Conservation (phyloP, 2,329 filamentous ascomycete genomes). For the Helotiales sp. region DNA sequence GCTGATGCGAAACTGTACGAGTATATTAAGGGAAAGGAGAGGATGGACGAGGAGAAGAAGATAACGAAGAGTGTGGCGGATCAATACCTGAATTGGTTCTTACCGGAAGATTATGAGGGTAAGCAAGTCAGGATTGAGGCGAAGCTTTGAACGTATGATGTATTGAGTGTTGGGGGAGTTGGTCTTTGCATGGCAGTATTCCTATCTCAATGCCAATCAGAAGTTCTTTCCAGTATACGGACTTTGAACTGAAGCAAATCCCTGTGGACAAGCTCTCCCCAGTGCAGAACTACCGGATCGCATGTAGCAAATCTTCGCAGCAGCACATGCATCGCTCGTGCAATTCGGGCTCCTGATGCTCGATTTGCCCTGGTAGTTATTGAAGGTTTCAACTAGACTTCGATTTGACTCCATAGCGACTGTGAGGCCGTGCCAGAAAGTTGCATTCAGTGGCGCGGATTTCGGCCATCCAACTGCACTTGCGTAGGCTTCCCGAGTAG, state of each 20-base stretch:
- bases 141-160: slow-evolving; percentile 10
- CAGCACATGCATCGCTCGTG: slow-evolving; percentile 54
- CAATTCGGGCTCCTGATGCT: slow-evolving; percentile 57
- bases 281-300: slow-evolving; percentile 58
- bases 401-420: slow-evolving; percentile 59
- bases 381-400: slow-evolving; percentile 55
- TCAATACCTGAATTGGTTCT: slow-evolving; percentile 16
- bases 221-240: slow-evolving; percentile 46
- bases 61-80: slow-evolving; percentile 12
- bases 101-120: slow-evolving; percentile 12
- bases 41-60: background rate
- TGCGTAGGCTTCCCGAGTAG: slow-evolving; percentile 55
- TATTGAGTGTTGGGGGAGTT: background rate
- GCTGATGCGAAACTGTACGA: slow-evolving; percentile 21
- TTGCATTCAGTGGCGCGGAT: slow-evolving; percentile 59
- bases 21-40: slow-evolving; percentile 12
- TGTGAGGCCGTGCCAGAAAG: slow-evolving; percentile 63
- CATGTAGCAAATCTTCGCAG: slow-evolving; percentile 64
- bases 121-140: slow-evolving; percentile 12
- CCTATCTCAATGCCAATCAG: slow-evolving; percentile 9
- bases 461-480: slow-evolving; percentile 50
- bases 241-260: slow-evolving; percentile 50
- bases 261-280: slow-evolving; percentile 57
- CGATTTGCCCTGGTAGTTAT: slow-evolving; percentile 57
- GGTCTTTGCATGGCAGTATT: background rate